Evolutionary conservation across 768 basidiomycete species (phyloP).

Genomic region (Coprinopsis sp.): DNA sequence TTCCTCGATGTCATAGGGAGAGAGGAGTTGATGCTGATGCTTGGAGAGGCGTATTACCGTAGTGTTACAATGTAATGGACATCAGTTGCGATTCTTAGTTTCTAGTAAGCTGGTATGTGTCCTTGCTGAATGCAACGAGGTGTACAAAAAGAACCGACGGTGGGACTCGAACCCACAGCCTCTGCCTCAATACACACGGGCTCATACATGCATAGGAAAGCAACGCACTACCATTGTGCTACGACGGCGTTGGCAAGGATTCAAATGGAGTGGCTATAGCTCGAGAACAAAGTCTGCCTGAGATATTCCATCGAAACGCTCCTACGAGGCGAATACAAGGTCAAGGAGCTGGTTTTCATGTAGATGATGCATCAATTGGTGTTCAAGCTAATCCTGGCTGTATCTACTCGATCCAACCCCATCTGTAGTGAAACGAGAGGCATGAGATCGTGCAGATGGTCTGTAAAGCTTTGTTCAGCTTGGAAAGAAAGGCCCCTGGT

Average conservation of each 20-base stretch:
- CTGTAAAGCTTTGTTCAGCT: slow-evolving; percentile 13
- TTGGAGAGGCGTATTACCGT: too few relatives aligned
- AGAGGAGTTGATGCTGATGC: too few relatives aligned
- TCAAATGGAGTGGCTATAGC: background rate
- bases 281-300: background rate
- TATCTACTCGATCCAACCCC: slow-evolving; percentile 45
- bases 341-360: background rate
- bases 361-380: background rate
- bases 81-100: too few relatives aligned
- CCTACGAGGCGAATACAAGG: background rate
- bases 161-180: slow-evolving; percentile 2
- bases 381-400: slow-evolving; percentile 19
- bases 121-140: too few relatives aligned
- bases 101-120: too few relatives aligned
- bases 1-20: too few relatives aligned
- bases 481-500: slow-evolving; percentile 20
- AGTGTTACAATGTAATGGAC: too few relatives aligned
- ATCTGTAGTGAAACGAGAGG: slow-evolving; percentile 44
- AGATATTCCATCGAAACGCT: background rate
- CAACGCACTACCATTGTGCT: slow-evolving; percentile 6
- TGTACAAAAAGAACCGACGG: slow-evolving; percentile 2
- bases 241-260: background rate
- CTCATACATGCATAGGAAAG: background rate
- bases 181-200: background rate
- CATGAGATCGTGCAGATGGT: slow-evolving; percentile 29